These are phyloP conservation scores for Cardamine chenopodiifolia DNA, from an alignment of 345 rosid genomes.

Conservation along the genomic window DNA sequence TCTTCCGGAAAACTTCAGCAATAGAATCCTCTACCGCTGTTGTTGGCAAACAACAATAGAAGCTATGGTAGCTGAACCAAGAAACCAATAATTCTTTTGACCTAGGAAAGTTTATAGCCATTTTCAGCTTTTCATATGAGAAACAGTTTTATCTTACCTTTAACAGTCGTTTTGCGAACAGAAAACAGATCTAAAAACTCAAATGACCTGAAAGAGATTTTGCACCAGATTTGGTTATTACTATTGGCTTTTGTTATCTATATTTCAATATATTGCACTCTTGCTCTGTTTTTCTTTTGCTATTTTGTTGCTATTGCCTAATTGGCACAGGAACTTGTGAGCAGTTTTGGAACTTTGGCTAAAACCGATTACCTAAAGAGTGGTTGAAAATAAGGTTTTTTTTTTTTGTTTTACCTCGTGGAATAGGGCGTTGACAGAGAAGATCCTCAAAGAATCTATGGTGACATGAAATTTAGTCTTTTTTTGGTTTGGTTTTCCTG, in stretches of 20 bases:
- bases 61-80: slow-evolving; percentile 21
- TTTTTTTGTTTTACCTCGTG: background rate
- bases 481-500: slow-evolving; percentile 18
- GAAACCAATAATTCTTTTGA: slow-evolving; percentile 21
- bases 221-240: slow-evolving; percentile 6
- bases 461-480: slow-evolving; percentile 35
- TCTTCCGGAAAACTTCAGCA: slow-evolving; percentile 26
- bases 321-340: slow-evolving; percentile 13
- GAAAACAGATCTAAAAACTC: background rate
- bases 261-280: background rate
- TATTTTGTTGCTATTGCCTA: slow-evolving; percentile 2
- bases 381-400: slow-evolving; percentile 16
- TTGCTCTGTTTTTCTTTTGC: background rate
- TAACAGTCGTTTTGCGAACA: slow-evolving; percentile 11
- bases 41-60: slow-evolving; percentile 14
- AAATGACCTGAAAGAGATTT: slow-evolving; percentile 3
- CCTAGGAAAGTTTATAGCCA: background rate
- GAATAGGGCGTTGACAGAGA: slow-evolving; percentile 37
- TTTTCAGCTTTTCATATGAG: slow-evolving; percentile 4
- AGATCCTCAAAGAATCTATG: slow-evolving; percentile 33
- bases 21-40: slow-evolving; percentile 20
- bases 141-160: slow-evolving; percentile 23
- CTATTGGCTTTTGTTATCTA: background rate
- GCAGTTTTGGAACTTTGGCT: background rate
- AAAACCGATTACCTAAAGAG: slow-evolving; percentile 14